phyloP scores from a whole-genome alignment of 371 early-diverging fungal species.

The Rhizomucor miehei region DNA sequence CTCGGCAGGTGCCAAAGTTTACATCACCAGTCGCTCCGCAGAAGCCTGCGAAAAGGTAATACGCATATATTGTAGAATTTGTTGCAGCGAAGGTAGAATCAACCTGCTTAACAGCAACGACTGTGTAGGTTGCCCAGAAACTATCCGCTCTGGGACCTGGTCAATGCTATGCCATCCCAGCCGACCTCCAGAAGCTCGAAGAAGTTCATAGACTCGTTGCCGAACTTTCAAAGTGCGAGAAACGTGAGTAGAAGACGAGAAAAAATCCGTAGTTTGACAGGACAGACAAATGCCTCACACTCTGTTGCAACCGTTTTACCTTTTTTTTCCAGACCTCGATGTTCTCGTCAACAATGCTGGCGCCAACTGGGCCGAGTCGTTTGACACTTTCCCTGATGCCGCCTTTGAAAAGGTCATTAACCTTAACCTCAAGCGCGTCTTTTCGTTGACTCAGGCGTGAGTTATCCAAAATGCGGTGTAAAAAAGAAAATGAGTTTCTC shows the following conservation, averaged over 20 bases:
- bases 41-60: conserved; percentile 52
- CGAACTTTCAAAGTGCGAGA: conserved; percentile 59
- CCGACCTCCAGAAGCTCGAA: conserved; percentile 67
- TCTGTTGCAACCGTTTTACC: no score
- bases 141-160: conserved; percentile 65
- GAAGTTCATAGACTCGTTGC: conserved; percentile 58
- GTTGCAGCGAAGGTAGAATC: no score
- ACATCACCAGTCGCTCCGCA: conserved; percentile 68
- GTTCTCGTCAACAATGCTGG: conserved; percentile 85
- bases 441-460: conserved; percentile 76
- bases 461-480: no score
- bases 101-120: no score
- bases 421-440: conserved; percentile 82
- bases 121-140: conserved; percentile 48
- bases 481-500: no score
- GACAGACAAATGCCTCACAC: background rate
- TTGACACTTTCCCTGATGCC: conserved; percentile 58
- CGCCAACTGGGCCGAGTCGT: conserved; percentile 62
- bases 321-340: conserved; percentile 56
- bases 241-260: conserved; percentile 29
- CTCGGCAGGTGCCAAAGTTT: conserved; percentile 70
- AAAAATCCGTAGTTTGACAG: no score
- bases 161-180: conserved; percentile 69
- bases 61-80: no score
- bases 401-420: conserved; percentile 78